Conservation (phyloP, 2,329 filamentous ascomycete genomes). For the Thyridium curvatum region DNA sequence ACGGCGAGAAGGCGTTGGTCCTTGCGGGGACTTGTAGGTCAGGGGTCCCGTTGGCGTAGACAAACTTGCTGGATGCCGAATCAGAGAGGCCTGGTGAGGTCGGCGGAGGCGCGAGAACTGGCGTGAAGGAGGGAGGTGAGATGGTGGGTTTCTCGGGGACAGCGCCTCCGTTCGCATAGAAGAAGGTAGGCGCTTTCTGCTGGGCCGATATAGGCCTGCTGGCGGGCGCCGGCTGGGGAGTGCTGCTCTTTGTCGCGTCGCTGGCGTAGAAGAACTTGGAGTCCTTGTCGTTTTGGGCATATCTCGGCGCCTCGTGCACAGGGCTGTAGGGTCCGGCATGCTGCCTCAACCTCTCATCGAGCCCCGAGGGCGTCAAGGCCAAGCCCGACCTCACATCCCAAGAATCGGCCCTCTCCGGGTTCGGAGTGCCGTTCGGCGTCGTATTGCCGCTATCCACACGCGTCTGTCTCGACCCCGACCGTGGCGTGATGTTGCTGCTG, state of each 20-base stretch:
- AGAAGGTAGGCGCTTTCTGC: constrained; percentile 39
- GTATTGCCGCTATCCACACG: constrained; percentile 63
- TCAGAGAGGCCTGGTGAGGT: constrained; percentile 21
- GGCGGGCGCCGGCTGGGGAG: constrained; percentile 7
- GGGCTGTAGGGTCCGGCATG: constrained; percentile 26
- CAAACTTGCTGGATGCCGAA: constrained; percentile 56
- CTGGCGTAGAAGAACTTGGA: constrained; percentile 91
- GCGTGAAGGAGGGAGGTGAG: constrained; percentile 15
- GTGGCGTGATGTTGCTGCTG: constrained; percentile 67
- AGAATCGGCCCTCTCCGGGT: constrained; percentile 32
- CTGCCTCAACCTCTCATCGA: constrained; percentile 11
- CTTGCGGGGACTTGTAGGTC: constrained; percentile 33
- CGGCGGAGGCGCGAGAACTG: constrained; percentile 22
- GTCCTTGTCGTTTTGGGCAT: constrained; percentile 18
- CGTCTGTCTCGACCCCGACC: constrained; percentile 66
- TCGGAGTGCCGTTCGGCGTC: constrained; percentile 60
- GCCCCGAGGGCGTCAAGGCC: constrained; percentile 24
- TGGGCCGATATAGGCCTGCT: constrained; percentile 17
- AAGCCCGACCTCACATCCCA: constrained; percentile 34
- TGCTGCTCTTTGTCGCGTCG: constrained; percentile 50
- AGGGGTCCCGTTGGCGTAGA: constrained; percentile 64
- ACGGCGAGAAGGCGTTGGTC: constrained; percentile 25
- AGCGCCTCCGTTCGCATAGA: constrained; percentile 47
- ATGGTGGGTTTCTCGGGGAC: constrained; percentile 24
- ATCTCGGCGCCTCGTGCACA: not conserved